Evolutionary conservation across 371 early-diverging fungal species (phyloP).

Genomic region (Rhizopus delemar): DNA sequence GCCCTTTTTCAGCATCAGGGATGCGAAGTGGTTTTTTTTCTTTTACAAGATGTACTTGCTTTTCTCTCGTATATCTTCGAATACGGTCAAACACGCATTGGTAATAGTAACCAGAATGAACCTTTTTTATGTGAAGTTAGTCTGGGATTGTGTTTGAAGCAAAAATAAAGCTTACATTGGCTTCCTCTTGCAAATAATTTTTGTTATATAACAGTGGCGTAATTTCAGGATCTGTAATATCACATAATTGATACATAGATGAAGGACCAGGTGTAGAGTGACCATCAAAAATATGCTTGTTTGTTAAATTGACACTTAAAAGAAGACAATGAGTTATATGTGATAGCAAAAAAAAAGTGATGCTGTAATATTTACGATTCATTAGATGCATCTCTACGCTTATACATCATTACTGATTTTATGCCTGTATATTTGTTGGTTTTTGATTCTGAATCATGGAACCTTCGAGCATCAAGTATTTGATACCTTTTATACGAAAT

Average conservation of each 20-base stretch:
- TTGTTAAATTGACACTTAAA: too few relatives aligned
- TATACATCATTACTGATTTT: neutral
- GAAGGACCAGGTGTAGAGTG: neutral
- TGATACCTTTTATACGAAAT: conserved; percentile 1
- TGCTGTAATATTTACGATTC: too few relatives aligned
- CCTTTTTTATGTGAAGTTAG: neutral
- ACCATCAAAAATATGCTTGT: conserved; percentile 27
- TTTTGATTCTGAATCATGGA: neutral
- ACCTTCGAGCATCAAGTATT: neutral
- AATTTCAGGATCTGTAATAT: conserved; percentile 33
- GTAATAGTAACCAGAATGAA: conserved; percentile 31
- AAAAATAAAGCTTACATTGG: neutral
- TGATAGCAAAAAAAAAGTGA: too few relatives aligned
- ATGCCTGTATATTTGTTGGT: neutral
- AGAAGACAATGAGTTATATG: too few relatives aligned
- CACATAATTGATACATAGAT: conserved; percentile 22
- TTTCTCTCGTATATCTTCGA: conserved; percentile 9
- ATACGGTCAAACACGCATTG: conserved; percentile 23
- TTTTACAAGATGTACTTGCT: neutral
- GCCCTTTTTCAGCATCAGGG: conserved; percentile 12
- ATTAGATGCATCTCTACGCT: neutral
- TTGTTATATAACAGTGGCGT: conserved; percentile 13
- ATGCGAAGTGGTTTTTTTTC: conserved; percentile 1
- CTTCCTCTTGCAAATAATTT: conserved; percentile 12
- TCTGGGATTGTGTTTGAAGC: neutral